Evolutionary conservation across 1,139 yeast genomes (phyloP).

Genomic region (Meyerozyma smithsonii): DNA sequence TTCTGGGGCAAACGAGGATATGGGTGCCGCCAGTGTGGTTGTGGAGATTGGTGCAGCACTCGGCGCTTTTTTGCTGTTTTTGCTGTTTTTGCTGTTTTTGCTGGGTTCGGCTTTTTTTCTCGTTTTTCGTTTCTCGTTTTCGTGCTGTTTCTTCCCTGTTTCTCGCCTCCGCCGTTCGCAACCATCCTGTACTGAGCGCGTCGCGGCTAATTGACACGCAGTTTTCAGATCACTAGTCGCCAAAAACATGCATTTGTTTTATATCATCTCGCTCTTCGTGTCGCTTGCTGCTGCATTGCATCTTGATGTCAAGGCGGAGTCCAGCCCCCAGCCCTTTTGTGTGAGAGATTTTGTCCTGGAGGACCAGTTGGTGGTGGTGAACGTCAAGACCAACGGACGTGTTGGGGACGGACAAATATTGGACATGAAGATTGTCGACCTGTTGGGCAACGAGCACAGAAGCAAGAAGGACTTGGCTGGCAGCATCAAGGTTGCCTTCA

Average conservation of each 20-base stretch:
- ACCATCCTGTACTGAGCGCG: neutral
- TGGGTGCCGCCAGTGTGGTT: no score
- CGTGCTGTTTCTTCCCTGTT: neutral
- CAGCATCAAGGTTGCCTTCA: constrained; percentile 67
- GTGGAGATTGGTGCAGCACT: neutral
- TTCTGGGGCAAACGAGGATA: no score
- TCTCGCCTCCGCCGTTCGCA: neutral
- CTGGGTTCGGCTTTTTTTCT: neutral
- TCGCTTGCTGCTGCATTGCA: constrained; percentile 29
- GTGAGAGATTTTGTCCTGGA: constrained; percentile 84
- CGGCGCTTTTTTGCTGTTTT: neutral
- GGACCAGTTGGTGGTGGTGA: constrained; percentile 82
- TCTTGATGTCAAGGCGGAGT: constrained; percentile 35
- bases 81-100: neutral
- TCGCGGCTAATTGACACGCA: constrained; percentile 1
- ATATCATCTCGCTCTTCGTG: constrained; percentile 14
- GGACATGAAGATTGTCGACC: constrained; percentile 56
- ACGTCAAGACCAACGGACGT: constrained; percentile 66
- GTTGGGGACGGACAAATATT: constrained; percentile 83
- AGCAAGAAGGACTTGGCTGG: constrained; percentile 64
- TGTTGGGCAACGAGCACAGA: constrained; percentile 68
- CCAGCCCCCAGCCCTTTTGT: constrained; percentile 49
- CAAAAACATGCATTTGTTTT: neutral
- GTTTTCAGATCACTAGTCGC: neutral
- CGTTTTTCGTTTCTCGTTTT: neutral